phyloP scores from a whole-genome alignment of 768 basidiomycete genomes.

The Agaricus blazei region DNA sequence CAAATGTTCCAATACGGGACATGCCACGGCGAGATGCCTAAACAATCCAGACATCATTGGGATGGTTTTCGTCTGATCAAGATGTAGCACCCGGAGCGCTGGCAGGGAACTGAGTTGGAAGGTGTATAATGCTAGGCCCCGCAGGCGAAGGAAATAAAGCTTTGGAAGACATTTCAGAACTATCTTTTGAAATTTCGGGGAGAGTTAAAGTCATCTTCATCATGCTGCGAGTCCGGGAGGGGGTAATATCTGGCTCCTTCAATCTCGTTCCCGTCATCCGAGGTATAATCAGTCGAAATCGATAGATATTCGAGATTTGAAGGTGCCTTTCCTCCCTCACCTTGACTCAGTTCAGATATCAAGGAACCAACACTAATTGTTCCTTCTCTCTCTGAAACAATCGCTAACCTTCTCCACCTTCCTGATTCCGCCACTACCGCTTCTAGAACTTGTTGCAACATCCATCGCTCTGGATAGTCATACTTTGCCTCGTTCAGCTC shows the following conservation, averaged over 20 bases:
- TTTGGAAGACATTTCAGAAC: slow-evolving; percentile 17
- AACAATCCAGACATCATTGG: slow-evolving; percentile 32
- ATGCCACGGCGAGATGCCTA: slow-evolving; percentile 26
- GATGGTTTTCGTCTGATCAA: slow-evolving; percentile 35
- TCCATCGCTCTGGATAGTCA: slow-evolving; percentile 5
- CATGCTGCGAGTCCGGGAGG: background rate
- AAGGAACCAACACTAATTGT: background rate
- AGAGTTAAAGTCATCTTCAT: background rate
- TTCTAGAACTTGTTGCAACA: slow-evolving; percentile 21
- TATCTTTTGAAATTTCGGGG: background rate
- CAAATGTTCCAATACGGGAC: slow-evolving; percentile 30
- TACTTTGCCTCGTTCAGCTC: slow-evolving; percentile 14
- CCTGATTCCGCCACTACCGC: slow-evolving; percentile 24
- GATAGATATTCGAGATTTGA: slow-evolving; percentile 35
- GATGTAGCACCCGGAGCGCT: slow-evolving; percentile 33
- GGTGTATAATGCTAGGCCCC: slow-evolving; percentile 36
- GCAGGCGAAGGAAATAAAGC: slow-evolving; percentile 36
- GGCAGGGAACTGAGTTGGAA: slow-evolving; percentile 30
- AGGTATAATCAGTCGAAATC: slow-evolving; percentile 25
- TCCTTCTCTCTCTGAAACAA: slow-evolving; percentile 4
- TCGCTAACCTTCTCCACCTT: slow-evolving; percentile 32
- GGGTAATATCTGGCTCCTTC: background rate
- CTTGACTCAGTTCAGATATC: background rate
- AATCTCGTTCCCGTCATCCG: background rate
- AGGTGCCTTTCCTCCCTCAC: slow-evolving; percentile 11